Evolutionary conservation across 139 green algal species (phyloP).

Genomic region (Mychonastes homosphaera): DNA sequence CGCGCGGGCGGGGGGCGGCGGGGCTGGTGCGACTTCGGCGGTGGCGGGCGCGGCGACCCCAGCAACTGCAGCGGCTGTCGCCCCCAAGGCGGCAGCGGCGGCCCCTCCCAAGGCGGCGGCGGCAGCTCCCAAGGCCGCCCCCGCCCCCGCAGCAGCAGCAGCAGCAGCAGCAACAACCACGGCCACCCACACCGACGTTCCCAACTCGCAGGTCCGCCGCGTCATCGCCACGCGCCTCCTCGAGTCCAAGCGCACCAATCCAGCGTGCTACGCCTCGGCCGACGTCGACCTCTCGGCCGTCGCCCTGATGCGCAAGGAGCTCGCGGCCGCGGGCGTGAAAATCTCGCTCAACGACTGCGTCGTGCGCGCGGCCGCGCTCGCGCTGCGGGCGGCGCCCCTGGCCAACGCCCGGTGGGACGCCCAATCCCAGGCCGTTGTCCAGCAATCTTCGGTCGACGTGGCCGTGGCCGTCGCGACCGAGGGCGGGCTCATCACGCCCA

Average conservation of each 20-base stretch:
- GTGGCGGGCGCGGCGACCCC: not conserved
- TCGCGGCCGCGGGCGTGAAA: constrained; percentile 33
- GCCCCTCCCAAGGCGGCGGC: not conserved
- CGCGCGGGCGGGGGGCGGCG: constrained; percentile 9
- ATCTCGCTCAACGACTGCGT: constrained; percentile 91
- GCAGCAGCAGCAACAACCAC: constrained; percentile 4
- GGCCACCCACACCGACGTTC: constrained; percentile 48
- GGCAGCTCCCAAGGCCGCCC: constrained; percentile 11
- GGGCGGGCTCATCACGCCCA: constrained; percentile 82
- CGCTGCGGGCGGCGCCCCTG: constrained; percentile 68
- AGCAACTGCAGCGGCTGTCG: constrained; percentile 6
- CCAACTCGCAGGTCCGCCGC: constrained; percentile 64
- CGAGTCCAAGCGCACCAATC: constrained; percentile 77
- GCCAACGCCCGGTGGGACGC: constrained; percentile 44
- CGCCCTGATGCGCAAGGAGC: constrained; percentile 32
- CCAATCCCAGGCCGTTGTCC: constrained; percentile 24
- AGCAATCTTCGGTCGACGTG: constrained; percentile 50
- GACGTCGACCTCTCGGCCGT: constrained; percentile 59
- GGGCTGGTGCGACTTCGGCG: no score
- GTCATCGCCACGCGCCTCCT: constrained; percentile 82
- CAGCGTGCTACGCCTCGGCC: constrained; percentile 53
- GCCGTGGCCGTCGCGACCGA: constrained; percentile 80
- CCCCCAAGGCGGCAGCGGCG: constrained; percentile 2
- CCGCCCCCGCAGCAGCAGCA: constrained; percentile 11
- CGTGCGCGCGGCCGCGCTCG: constrained; percentile 70